phyloP scores from a whole-genome alignment of 2,329 filamentous ascomycete species.

The Trichoderma sp. region DNA sequence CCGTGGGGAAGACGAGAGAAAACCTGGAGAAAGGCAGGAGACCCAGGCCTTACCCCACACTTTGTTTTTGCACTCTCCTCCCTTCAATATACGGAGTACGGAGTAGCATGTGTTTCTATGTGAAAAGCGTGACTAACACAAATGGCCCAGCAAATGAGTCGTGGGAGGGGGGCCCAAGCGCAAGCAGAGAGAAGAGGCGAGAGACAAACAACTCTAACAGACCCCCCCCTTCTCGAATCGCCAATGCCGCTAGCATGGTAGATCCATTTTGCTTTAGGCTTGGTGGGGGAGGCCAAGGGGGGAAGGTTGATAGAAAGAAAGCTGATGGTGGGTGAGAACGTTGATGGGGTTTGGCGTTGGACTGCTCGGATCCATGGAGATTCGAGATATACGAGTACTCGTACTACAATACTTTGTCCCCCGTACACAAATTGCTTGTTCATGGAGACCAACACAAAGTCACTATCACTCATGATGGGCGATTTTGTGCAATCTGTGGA shows the following conservation, averaged over 20 bases:
- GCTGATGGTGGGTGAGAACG: not conserved
- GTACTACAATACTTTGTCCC: not conserved
- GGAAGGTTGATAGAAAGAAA: not conserved
- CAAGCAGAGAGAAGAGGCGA: not conserved
- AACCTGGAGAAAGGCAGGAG: conserved; percentile 6
- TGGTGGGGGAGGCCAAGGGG: not conserved
- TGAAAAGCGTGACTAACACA: not conserved
- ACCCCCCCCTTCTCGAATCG: not conserved
- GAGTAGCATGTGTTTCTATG: not conserved
- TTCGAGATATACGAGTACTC: not conserved
- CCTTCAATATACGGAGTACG: not conserved
- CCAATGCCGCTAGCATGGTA: not conserved
- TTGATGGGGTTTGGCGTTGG: not conserved
- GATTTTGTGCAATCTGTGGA: conserved; percentile 3
- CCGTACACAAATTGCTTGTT: not conserved
- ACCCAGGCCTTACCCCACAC: conserved; percentile 5
- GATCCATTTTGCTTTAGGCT: not conserved
- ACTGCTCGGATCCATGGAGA: not conserved
- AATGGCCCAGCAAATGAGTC: not conserved
- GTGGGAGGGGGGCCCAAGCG: not conserved
- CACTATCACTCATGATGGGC: not conserved
- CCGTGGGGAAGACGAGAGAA: conserved; percentile 7
- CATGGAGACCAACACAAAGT: not conserved
- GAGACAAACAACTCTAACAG: not conserved
- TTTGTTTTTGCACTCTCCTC: not conserved